Base-by-base conservation (phyloP, 2,329 filamentous ascomycete genomes). In the Geosmithia putterillii region DNA sequence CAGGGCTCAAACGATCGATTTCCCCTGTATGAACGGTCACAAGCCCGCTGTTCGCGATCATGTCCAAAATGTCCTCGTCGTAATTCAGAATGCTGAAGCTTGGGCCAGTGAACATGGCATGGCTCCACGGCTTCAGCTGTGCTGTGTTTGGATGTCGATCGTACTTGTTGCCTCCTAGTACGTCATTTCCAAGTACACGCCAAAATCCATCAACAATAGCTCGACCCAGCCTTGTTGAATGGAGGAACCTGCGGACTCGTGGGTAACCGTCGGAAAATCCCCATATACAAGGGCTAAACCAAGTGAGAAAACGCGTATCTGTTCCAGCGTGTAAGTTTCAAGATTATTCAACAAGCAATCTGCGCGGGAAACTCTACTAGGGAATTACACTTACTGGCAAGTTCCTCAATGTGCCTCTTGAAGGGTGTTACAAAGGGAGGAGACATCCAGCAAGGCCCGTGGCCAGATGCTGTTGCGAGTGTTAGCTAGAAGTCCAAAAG, bases 281-380 rank as follows among this genome's bases (percentile, higher is more conserved):
- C 75, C 77, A 85, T 2, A 77, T 69, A 48, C 79, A 83, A 0
- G 81, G 80, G 18, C 69, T 75, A 53, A 85, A 73, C 72, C 76
- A 83, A 0, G 72, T 34, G 4, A 45, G 17, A 34, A 36, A 15
- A 4, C 43, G 43, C 14, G 32, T 38, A n/a, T 42, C 39, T 44
- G 18, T n/a, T n/a, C n/a, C n/a, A n/a, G n/a, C n/a, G n/a, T n/a
- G n/a, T n/a, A n/a, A n/a, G n/a, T n/a, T n/a, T n/a, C n/a, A n/a
- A n/a, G n/a, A n/a, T n/a, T n/a, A n/a, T n/a, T n/a, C n/a, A n/a
- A n/a, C n/a, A n/a, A n/a, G n/a, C n/a, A n/a, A n/a, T n/a, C n/a
- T n/a, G n/a, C n/a, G n/a, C n/a, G n/a, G n/a, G n/a, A n/a, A n/a
- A n/a, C n/a, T n/a, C n/a, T n/a, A n/a, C n/a, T n/a, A n/a, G n/a